Evolutionary conservation across 345 rosid genomes (phyloP), one percentile per base, ranked within the genome.

Genomic region (Gossypium herbaceum): DNA sequence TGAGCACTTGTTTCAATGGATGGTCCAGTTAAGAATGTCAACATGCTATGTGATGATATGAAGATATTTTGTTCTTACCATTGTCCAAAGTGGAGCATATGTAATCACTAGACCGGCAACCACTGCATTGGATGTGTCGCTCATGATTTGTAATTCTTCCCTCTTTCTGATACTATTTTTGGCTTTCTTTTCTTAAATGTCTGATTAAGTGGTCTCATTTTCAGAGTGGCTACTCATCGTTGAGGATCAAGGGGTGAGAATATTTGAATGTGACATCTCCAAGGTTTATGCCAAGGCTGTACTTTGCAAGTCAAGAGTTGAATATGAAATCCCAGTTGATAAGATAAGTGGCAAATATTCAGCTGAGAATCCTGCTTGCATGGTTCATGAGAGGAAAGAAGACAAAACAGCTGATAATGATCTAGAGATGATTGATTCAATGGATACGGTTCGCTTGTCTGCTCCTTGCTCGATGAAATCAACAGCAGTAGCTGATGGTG

Each of bases 191-290:
- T 20, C 55, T 66, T 44, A 66, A 66, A 25, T 66, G 34, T 66
- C 74, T 74, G 27, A 66, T 43, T 60, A 70, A 51, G 25, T 77
- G 52, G 64, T 72, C 1, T 76, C 48, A 74, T 78, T 73, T 84
- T 67, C 87, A 91, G 97, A 82, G 79, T 93, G 94, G 90, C 84
- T 93, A 62, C 76, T 85, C 69, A 76, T 75, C 19, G 78, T 84
- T 47, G 98, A 91, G 67, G 91, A 81, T 74, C 85, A 83, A 79
- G 97, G 98, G 47, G 63, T 82, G 69, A 75, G 19, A 78, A 84
- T 89, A 51, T 93, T 93, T 70, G 86, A 84, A 64, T 69, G 82
- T 61, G 82, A 81, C 77, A 61, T 82, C 66, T 79, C 83, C 81
- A 87, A 78, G 76, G 83, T 78, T 70, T 79, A 84, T 73, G 94